These are phyloP conservation scores for Russula dissimulans DNA, from an alignment of 768 basidiomycete species.

Conservation along the genomic window DNA sequence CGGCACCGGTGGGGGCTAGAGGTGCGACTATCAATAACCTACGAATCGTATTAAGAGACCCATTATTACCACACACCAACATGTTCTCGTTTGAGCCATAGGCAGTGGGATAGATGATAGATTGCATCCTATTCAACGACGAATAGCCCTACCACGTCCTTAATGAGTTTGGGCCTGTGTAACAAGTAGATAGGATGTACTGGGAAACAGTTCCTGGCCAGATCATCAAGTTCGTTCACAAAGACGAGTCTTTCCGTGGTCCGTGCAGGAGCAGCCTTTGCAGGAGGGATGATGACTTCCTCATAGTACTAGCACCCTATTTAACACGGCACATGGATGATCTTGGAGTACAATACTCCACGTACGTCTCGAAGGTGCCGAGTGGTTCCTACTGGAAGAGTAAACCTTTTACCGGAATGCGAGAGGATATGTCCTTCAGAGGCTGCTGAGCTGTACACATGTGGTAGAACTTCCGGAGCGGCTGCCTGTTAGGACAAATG, in stretches of 20 bases:
- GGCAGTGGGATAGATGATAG: conserved; percentile 87
- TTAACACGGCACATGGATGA: background rate
- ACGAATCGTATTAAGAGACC: background rate
- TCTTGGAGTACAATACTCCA: background rate
- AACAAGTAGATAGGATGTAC: conserved; percentile 34
- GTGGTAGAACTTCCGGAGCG: conserved; percentile 60
- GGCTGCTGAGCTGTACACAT: conserved; percentile 74
- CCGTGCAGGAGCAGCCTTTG: conserved; percentile 66
- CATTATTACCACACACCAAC: conserved; percentile 68
- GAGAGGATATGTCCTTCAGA: conserved; percentile 58
- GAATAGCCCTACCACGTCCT: conserved; percentile 57
- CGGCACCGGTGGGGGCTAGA: conserved; percentile 94
- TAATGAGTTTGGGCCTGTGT: background rate
- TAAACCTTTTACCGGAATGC: conserved; percentile 64
- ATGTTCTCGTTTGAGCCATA: conserved; percentile 96
- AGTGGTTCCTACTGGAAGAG: conserved; percentile 76
- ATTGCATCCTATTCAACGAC: conserved; percentile 88
- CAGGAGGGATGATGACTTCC: conserved; percentile 85
- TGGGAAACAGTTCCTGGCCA: conserved; percentile 77
- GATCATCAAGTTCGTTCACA: conserved; percentile 62
- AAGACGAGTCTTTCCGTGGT: conserved; percentile 59
- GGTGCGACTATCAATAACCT: background rate
- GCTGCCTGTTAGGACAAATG: conserved; percentile 32
- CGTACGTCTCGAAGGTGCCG: conserved; percentile 58
- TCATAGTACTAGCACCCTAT: conserved; percentile 39